Evolutionary conservation across 2,329 filamentous ascomycete species (phyloP), one percentile per base, ranked within the genome.

Genomic region (Annulohypoxylon truncatum): DNA sequence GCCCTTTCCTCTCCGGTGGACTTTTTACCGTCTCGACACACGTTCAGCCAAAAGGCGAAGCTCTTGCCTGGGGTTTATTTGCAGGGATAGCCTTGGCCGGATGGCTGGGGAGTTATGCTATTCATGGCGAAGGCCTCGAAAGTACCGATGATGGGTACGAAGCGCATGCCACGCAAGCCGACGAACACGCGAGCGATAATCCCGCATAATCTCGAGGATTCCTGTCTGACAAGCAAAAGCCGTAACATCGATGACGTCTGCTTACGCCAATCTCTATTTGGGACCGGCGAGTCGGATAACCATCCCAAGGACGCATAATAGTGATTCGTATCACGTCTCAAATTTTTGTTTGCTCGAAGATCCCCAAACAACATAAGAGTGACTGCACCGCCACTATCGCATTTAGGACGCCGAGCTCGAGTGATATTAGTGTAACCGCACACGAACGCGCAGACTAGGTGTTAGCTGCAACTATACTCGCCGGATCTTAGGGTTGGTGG

Each of bases 1-100:
- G 96, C 0, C 96, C 96, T 0, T 94, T 98, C 70, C 82, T 97
- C 0, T 96, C 94, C 0, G 96, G 96, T 0, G 90, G 90, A 0
- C 82, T 99, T 0, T 99, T 97, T 78, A 93, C 93, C 0, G 82
- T 95, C 0, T 90, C 93, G 0, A 90, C 89, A 0, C 85, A 87
- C 51, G 84, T 97, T 4, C 82, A 85, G 9, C 92, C 90, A 2
- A 96, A 94, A 74, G 95, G 96, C 1, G 94, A 97, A 78, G 89
- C 89, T 1, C 80, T 98, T 3, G 89, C 92, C 0, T 99, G 96
- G 86, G 92, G 93, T 1, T 78, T 97, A 0, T 98, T 98, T 76
- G 94, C 91, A 0, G 93, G 91, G 0, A 84, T 98, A 2, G 88
- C 93, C 0, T 89, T 97, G 29, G 64, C 94, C 0, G 96, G 95